Conservation (phyloP, 1,139 yeast genomes). For the Saccharomyces hybrid region DNA sequence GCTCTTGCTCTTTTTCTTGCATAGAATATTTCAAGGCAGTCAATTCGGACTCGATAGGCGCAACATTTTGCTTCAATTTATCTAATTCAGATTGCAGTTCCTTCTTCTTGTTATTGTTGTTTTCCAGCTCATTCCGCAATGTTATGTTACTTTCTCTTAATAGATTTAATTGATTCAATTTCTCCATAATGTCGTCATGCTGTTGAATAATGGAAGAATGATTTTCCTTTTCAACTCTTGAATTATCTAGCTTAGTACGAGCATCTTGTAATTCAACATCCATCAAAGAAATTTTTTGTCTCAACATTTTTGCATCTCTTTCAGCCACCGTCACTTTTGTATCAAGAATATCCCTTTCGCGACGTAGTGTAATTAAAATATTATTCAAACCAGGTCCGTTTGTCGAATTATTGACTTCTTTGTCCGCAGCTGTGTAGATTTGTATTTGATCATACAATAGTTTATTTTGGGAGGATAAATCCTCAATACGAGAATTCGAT, state of each 20-base stretch:
- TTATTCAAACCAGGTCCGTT: conserved; percentile 25
- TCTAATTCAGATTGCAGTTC: conserved; percentile 33
- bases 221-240: conserved; percentile 4
- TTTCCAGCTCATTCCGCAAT: conserved; percentile 48
- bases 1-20: conserved; percentile 38
- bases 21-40: conserved; percentile 34
- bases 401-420: conserved; percentile 7
- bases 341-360: conserved; percentile 69
- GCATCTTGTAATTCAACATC: conserved; percentile 21
- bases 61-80: conserved; percentile 27
- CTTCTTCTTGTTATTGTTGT: conserved; percentile 19
- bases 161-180: conserved; percentile 59
- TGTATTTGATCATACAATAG: conserved; percentile 67
- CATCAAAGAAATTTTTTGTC: conserved; percentile 37
- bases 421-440: conserved; percentile 19
- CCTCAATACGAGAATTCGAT: conserved; percentile 43
- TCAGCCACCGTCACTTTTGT: conserved; percentile 43
- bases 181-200: conserved; percentile 47
- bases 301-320: conserved; percentile 27
- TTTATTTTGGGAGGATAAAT: conserved; percentile 57
- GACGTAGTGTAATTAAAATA: conserved; percentile 55
- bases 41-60: conserved; percentile 14
- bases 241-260: conserved; percentile 5
- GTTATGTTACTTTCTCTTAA: conserved; percentile 71
- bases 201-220: conserved; percentile 39